A percentile compares a stretch with the other conserved stretches of the same genome.
phyloP scores from a whole-genome alignment of 2,329 filamentous ascomycete species.

The Aspergillus sp. region DNA sequence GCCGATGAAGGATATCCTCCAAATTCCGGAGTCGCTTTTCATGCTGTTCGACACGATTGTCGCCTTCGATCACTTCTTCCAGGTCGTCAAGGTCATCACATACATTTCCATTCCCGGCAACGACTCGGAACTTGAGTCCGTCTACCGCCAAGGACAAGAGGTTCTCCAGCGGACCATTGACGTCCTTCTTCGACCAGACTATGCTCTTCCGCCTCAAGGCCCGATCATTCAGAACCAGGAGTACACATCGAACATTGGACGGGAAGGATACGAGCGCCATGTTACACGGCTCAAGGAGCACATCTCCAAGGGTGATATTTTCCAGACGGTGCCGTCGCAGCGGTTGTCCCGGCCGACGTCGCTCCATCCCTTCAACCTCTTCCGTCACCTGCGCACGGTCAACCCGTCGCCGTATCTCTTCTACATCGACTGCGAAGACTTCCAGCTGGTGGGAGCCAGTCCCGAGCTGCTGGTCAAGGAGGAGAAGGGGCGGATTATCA shows the following conservation, averaged over 20 bases:
- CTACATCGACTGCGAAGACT: constrained; percentile 87
- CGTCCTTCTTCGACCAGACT: constrained; percentile 71
- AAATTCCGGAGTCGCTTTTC: constrained; percentile 91
- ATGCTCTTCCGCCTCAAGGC: constrained; percentile 73
- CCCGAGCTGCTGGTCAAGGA: constrained; percentile 94
- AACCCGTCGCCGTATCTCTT: constrained; percentile 98
- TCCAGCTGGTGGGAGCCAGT: constrained; percentile 93
- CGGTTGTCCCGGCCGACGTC: constrained; percentile 85
- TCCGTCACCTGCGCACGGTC: constrained; percentile 91
- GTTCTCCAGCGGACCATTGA: constrained; percentile 69
- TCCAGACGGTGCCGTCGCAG: constrained; percentile 95
- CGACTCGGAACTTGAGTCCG: constrained; percentile 61
- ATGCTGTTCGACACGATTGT: constrained; percentile 96
- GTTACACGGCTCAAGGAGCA: constrained; percentile 85
- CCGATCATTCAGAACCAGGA: constrained; percentile 73
- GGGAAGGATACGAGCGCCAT: constrained; percentile 84
- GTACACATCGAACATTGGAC: constrained; percentile 91
- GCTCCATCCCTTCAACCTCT: constrained; percentile 97
- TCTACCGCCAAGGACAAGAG: constrained; percentile 68
- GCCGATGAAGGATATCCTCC: constrained; percentile 81
- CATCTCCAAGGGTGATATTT: constrained; percentile 90
- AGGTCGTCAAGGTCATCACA: constrained; percentile 89
- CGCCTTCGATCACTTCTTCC: constrained; percentile 92
- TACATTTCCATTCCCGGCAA: constrained; percentile 73
- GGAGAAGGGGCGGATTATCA: constrained; percentile 83